Evolutionary conservation across 2,329 filamentous ascomycete species (phyloP), one percentile per base, ranked within the genome.

Genomic region (Fusarium sp.): DNA sequence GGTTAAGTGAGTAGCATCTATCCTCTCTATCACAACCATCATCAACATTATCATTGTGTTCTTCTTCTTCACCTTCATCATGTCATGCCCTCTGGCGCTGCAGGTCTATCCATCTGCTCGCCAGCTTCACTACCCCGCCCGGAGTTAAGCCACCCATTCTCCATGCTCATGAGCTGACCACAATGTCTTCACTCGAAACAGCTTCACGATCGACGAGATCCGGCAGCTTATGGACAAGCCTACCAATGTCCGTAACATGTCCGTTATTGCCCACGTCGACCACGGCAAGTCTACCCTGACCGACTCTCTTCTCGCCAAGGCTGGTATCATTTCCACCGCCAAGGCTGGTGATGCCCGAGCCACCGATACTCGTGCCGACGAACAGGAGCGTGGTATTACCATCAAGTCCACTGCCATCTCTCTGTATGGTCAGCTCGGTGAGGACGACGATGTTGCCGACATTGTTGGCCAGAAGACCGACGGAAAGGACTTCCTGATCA

Each of bases 351-450:
- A 97, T 83, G 91, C 92, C 75, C 92, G 96, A 84, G 97, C 95
- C 83, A 99, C 94, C 79, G 96, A 99, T 85, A 99, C 96, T 73
- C 93, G 96, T 85, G 86, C 92, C 75, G 96, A 99, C 83, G 96
- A 99, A 85, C 96, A 99, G 88, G 96, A 99, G 84, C 94, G 96
- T 91, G 94, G 96, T 91, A 98, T 99, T 80, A 99, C 96, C 78
- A 99, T 99, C 91, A 99, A 99, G 92, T 99, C 96, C 62, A 99
- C 96, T 71, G 96, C 97, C 85, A 99, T 99, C 87, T 98, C 97
- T 76, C 91, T 99, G 80, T 99, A 96, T 86, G 94, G 93, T 80
- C 87, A 90, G 78, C 90, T 99, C 74, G 84, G 88, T 67, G 90
- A 92, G 75, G 85, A 88, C 49, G 95, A 98, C 63, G 96, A 98